Percentiles rank a stretch among this genome's conserved stretches.
Evolutionary conservation across 352 stramenopile species (phyloP).

Genomic region (Pythium periplocum): DNA sequence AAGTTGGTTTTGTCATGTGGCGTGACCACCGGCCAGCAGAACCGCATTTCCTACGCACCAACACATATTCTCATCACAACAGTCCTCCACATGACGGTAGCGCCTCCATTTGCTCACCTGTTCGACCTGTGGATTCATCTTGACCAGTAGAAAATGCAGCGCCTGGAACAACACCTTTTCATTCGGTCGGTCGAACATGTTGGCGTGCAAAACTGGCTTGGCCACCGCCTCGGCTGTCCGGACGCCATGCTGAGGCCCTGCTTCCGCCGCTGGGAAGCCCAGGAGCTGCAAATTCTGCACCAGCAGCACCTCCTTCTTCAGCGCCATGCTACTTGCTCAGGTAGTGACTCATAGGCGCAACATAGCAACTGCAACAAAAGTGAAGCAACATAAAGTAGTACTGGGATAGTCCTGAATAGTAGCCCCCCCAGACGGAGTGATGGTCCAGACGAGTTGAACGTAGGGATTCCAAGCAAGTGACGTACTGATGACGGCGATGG

Average conservation of each 20-base stretch:
- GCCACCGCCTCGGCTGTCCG: background rate
- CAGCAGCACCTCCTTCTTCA: constrained; percentile 39
- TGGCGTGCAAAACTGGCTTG: constrained; percentile 15
- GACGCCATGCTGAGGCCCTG: background rate
- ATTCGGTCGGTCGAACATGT: constrained; percentile 50
- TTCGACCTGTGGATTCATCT: constrained; percentile 18
- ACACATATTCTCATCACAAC: background rate
- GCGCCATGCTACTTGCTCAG: background rate
- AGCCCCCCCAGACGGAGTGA: constrained; percentile 21
- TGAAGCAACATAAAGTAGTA: constrained; percentile 1
- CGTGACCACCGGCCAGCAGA: constrained; percentile 49
- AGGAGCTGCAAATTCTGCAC: constrained; percentile 43
- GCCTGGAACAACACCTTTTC: constrained; percentile 45
- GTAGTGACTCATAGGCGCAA: too few relatives aligned
- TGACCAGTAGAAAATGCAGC: constrained; percentile 41
- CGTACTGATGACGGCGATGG: too few relatives aligned
- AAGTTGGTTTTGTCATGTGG: constrained; percentile 58
- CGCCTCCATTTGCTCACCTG: constrained; percentile 6
- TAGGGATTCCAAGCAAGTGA: too few relatives aligned
- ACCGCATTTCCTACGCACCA: constrained; percentile 32
- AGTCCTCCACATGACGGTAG: background rate
- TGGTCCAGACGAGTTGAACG: constrained; percentile 9
- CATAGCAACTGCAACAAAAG: too few relatives aligned
- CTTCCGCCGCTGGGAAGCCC: constrained; percentile 13
- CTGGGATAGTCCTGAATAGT: constrained; percentile 14